Evolutionary conservation across 192 early-diverging fungal genomes (phyloP).

Genomic region (Chytriomyces confervae): DNA sequence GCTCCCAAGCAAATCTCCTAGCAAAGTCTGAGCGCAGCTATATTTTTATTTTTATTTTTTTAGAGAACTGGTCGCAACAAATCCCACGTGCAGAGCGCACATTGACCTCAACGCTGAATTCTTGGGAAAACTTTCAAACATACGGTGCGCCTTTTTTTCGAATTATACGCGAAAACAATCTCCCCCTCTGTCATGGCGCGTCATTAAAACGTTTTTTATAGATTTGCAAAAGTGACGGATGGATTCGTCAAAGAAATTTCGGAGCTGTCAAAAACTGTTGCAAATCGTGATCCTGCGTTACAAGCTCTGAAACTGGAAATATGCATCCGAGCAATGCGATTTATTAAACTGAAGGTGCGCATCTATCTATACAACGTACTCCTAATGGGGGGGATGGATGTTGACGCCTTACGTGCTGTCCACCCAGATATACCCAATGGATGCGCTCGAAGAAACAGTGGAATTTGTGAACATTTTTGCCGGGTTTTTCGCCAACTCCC

Average conservation of each 20-base stretch:
- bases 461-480: conserved; percentile 92
- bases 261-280: conserved; percentile 42
- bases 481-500: conserved; percentile 83
- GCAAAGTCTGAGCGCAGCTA: neutral
- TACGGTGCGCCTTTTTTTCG: conserved; percentile 54
- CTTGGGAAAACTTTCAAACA: conserved; percentile 88
- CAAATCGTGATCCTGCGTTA: conserved; percentile 20
- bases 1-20: neutral
- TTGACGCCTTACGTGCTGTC: neutral
- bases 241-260: conserved; percentile 87
- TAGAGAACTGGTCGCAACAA: conserved; percentile 63
- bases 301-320: conserved; percentile 82
- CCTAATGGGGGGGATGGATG: neutral
- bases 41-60: conserved; percentile 32
- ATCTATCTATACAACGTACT: neutral
- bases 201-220: neutral
- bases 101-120: conserved; percentile 90
- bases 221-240: conserved; percentile 91
- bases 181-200: neutral
- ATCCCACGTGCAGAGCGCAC: conserved; percentile 76
- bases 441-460: conserved; percentile 90
- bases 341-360: conserved; percentile 81
- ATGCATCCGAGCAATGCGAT: conserved; percentile 88
- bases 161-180: neutral
- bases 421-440: conserved; percentile 85